These are phyloP conservation scores for Peniophora sp. DNA, from an alignment of 1,284 basidiomycete genomes.

Conservation along the genomic window DNA sequence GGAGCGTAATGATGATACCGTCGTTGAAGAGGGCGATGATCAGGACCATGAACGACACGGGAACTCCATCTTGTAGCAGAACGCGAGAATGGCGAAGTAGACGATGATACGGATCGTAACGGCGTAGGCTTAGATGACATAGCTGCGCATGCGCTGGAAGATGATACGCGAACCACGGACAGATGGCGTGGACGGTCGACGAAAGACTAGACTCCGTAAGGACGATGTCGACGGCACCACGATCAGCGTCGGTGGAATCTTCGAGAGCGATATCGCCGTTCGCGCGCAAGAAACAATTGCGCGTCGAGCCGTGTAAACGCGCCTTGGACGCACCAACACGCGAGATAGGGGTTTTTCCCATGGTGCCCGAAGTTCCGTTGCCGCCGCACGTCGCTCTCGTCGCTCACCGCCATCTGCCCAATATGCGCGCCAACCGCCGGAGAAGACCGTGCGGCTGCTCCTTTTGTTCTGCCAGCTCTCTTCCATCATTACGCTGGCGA, in stretches of 20 bases:
- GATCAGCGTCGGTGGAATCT: slow-evolving; percentile 92
- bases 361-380: no score
- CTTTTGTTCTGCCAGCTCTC: no score
- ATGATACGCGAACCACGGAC: slow-evolving; percentile 90
- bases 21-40: slow-evolving; percentile 96
- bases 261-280: slow-evolving; percentile 97
- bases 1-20: slow-evolving; percentile 98
- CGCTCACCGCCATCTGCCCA: no score
- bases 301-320: no score
- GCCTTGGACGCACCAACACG: no score
- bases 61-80: slow-evolving; percentile 96
- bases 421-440: no score
- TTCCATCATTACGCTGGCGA: no score
- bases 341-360: no score
- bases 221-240: slow-evolving; percentile 93
- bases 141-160: slow-evolving; percentile 97
- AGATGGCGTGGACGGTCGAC: slow-evolving; percentile 95
- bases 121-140: slow-evolving; percentile 86
- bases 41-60: slow-evolving; percentile 99
- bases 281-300: slow-evolving; percentile 84
- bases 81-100: slow-evolving; percentile 92
- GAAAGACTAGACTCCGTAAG: slow-evolving; percentile 93
- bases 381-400: no score
- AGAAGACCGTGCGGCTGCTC: no score
- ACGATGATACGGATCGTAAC: slow-evolving; percentile 98